phyloP scores from a whole-genome alignment of 352 stramenopile species.

The Globisporangium polare region DNA sequence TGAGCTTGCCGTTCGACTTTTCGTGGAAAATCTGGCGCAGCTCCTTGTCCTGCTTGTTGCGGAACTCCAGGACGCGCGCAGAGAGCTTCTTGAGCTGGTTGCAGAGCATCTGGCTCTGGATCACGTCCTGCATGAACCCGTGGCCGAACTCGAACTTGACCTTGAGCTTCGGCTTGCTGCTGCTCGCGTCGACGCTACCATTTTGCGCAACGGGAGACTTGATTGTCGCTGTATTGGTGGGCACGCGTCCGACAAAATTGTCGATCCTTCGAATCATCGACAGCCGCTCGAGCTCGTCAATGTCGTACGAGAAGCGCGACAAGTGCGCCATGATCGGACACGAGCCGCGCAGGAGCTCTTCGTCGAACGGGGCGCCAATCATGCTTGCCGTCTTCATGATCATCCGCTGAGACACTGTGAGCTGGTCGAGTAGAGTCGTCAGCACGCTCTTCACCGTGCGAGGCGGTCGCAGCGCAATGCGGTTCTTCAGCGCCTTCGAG shows the following conservation, averaged over 20 bases:
- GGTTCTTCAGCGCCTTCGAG: slow-evolving; percentile 55
- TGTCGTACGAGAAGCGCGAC: slow-evolving; percentile 56
- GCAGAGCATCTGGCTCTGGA: slow-evolving; percentile 78
- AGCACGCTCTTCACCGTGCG: slow-evolving; percentile 82
- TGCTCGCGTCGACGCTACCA: background rate
- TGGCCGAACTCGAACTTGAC: slow-evolving; percentile 85
- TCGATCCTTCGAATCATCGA: slow-evolving; percentile 78
- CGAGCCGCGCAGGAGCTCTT: slow-evolving; percentile 58
- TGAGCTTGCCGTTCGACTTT: slow-evolving; percentile 65
- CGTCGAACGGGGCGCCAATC: slow-evolving; percentile 72
- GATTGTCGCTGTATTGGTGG: slow-evolving; percentile 13
- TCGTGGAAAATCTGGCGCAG: slow-evolving; percentile 73
- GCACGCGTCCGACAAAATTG: slow-evolving; percentile 67
- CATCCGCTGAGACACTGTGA: slow-evolving; percentile 82
- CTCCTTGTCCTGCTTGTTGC: slow-evolving; percentile 72
- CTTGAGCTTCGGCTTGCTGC: slow-evolving; percentile 31
- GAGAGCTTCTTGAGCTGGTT: slow-evolving; percentile 81
- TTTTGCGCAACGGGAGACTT: slow-evolving; percentile 18
- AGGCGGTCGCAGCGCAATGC: slow-evolving; percentile 61
- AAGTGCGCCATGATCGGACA: slow-evolving; percentile 73
- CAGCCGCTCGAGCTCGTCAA: slow-evolving; percentile 71
- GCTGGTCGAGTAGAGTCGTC: slow-evolving; percentile 77
- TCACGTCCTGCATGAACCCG: slow-evolving; percentile 83
- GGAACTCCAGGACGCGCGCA: slow-evolving; percentile 60
- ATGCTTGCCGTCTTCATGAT: slow-evolving; percentile 86